Percentiles rank a stretch among this genome's conserved stretches.
Evolutionary conservation across 805 yeast species (phyloP).

Genomic region (Wickerhamiella sergipiensis): DNA sequence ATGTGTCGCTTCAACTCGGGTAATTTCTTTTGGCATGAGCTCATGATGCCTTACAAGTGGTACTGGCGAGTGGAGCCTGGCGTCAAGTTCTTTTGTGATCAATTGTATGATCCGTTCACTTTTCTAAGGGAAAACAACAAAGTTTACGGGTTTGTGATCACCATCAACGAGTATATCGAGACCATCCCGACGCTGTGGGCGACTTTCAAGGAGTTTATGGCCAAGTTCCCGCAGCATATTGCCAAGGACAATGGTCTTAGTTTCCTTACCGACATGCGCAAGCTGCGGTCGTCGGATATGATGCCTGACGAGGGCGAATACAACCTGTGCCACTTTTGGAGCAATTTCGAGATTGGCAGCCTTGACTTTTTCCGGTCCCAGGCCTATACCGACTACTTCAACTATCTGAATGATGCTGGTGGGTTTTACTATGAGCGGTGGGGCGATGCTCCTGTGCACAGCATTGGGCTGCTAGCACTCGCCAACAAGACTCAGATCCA

Average conservation of each 20-base stretch:
- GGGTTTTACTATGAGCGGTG: constrained; percentile 86
- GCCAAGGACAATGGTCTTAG: constrained; percentile 52
- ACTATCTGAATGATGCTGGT: constrained; percentile 53
- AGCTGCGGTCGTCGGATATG: constrained; percentile 30
- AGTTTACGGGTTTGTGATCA: constrained; percentile 76
- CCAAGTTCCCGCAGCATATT: constrained; percentile 40
- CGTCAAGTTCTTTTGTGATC: constrained; percentile 76
- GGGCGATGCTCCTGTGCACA: constrained; percentile 93
- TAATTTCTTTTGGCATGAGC: constrained; percentile 66
- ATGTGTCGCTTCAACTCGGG: constrained; percentile 96
- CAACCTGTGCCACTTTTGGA: constrained; percentile 80
- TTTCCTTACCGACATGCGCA: constrained; percentile 38
- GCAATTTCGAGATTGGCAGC: constrained; percentile 70
- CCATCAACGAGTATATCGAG: constrained; percentile 66
- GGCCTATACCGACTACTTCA: constrained; percentile 54
- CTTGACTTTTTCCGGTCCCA: constrained; percentile 61
- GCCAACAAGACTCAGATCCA: constrained; percentile 48
- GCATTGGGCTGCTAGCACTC: constrained; percentile 50
- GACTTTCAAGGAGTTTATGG: constrained; percentile 48
- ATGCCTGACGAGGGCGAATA: constrained; percentile 43
- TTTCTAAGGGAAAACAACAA: constrained; percentile 63
- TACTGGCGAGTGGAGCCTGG: constrained; percentile 95
- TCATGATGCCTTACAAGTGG: constrained; percentile 63
- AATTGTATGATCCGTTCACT: constrained; percentile 58
- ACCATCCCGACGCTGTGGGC: constrained; percentile 84